These are phyloP conservation scores for Penicillium sp. DNA, from an alignment of 2,329 filamentous ascomycete genomes.

Conservation along the genomic window DNA sequence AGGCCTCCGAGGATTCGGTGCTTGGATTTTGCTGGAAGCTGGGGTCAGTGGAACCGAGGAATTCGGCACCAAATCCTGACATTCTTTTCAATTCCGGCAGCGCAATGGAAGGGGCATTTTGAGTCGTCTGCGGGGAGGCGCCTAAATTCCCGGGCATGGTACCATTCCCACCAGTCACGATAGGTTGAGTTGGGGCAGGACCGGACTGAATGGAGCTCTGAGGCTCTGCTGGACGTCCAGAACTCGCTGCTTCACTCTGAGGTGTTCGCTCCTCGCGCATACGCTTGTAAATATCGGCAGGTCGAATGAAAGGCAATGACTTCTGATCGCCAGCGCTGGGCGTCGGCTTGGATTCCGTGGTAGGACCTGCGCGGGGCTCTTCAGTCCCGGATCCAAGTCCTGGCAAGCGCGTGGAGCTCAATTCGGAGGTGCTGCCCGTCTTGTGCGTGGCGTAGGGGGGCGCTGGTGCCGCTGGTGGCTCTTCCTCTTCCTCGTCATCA, in stretches of 20 bases:
- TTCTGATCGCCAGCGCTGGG: slow-evolving; percentile 49
- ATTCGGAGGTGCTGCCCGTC: slow-evolving; percentile 34
- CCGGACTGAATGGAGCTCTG: not conserved
- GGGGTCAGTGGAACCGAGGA: slow-evolving; percentile 29
- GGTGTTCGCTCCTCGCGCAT: slow-evolving; percentile 68
- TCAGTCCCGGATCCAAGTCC: slow-evolving; percentile 20
- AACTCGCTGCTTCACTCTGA: not conserved
- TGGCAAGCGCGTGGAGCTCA: slow-evolving; percentile 30
- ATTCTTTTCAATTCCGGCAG: slow-evolving; percentile 53
- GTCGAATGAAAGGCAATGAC: slow-evolving; percentile 69
- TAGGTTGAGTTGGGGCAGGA: not conserved
- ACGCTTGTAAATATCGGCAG: slow-evolving; percentile 78
- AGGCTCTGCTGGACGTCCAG: slow-evolving; percentile 9
- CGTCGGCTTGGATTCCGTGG: slow-evolving; percentile 31
- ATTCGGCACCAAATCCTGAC: slow-evolving; percentile 46
- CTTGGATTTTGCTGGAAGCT: slow-evolving; percentile 21
- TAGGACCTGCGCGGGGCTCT: slow-evolving; percentile 26
- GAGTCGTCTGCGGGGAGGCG: slow-evolving; percentile 13
- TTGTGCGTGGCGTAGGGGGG: slow-evolving; percentile 37
- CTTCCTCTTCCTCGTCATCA: slow-evolving; percentile 69
- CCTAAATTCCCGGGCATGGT: not conserved
- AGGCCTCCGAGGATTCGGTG: slow-evolving; percentile 29
- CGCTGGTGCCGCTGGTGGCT: slow-evolving; percentile 48
- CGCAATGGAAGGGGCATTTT: slow-evolving; percentile 30
- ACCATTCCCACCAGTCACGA: not conserved